These are phyloP conservation scores for Kwoniella heveanensis DNA, from an alignment of 768 basidiomycete species.

Conservation along the genomic window DNA sequence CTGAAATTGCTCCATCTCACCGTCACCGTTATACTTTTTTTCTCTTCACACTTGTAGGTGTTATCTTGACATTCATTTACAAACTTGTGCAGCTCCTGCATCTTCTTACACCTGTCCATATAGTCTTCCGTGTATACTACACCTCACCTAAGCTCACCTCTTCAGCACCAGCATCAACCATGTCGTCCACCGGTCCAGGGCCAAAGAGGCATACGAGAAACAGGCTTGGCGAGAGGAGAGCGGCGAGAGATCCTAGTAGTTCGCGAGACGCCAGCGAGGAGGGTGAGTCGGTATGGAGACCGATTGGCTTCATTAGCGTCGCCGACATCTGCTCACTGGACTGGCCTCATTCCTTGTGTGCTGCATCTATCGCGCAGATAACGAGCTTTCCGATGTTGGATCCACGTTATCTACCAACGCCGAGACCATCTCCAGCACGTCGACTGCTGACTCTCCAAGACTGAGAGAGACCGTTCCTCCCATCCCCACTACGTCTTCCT, in stretches of 20 bases:
- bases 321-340: no score
- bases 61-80: no score
- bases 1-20: neutral
- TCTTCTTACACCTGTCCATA: no score
- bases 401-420: conserved; percentile 37
- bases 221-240: conserved; percentile 33
- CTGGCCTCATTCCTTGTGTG: no score
- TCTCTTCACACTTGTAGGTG: no score
- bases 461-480: conserved; percentile 7
- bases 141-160: no score
- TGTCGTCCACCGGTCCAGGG: conserved; percentile 19
- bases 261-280: conserved; percentile 57
- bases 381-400: conserved; percentile 45
- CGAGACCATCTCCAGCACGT: conserved; percentile 19
- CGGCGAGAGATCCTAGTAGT: conserved; percentile 36
- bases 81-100: no score
- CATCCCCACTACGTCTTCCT: conserved; percentile 1
- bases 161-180: conserved; percentile 7
- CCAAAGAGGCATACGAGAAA: conserved; percentile 35
- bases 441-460: conserved; percentile 27
- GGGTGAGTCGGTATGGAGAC: no score
- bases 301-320: no score
- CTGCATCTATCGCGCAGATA: neutral
- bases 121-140: no score
- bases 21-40: no score